These are phyloP conservation scores for Eucalyptus cloeziana DNA, from an alignment of 345 rosid genomes.

Conservation along the genomic window DNA sequence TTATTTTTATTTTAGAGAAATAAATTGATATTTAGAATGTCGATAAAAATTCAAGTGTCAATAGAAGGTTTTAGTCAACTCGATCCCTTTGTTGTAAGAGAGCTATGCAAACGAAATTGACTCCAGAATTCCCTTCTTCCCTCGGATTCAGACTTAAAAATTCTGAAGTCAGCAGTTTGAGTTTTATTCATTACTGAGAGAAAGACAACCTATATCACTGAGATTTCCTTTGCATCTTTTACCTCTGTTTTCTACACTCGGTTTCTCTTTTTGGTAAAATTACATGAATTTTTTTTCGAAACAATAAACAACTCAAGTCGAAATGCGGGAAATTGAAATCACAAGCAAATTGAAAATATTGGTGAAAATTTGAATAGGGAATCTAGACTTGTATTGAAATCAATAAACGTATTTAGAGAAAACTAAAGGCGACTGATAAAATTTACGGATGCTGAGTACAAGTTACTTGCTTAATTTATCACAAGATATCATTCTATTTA, in stretches of 20 bases:
- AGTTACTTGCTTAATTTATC: not conserved
- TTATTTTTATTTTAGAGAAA: fast-evolving
- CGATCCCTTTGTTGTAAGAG: not conserved
- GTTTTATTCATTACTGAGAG: fast-evolving
- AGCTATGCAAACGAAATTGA: not conserved
- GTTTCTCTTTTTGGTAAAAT: too few relatives aligned
- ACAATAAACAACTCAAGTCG: not conserved
- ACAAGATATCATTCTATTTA: not conserved
- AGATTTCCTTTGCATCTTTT: not conserved
- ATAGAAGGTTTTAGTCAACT: fast-evolving
- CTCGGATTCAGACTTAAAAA: not conserved
- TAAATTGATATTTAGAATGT: too few relatives aligned
- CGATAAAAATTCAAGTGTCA: fast-evolving
- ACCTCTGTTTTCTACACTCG: not conserved
- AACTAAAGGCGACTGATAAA: not conserved
- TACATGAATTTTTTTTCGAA: too few relatives aligned
- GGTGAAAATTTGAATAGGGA: not conserved
- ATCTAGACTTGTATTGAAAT: not conserved
- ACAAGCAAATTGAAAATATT: not conserved
- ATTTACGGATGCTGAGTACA: fast-evolving
- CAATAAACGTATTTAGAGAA: not conserved
- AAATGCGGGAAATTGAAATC: not conserved
- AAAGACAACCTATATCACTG: fast-evolving
- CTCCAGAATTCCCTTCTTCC: not conserved
- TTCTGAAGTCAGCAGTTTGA: not conserved